Percentiles rank a stretch among this genome's conserved stretches.
Evolutionary conservation across 352 stramenopile species (phyloP).

Genomic region (Phytophthora cryptogea): DNA sequence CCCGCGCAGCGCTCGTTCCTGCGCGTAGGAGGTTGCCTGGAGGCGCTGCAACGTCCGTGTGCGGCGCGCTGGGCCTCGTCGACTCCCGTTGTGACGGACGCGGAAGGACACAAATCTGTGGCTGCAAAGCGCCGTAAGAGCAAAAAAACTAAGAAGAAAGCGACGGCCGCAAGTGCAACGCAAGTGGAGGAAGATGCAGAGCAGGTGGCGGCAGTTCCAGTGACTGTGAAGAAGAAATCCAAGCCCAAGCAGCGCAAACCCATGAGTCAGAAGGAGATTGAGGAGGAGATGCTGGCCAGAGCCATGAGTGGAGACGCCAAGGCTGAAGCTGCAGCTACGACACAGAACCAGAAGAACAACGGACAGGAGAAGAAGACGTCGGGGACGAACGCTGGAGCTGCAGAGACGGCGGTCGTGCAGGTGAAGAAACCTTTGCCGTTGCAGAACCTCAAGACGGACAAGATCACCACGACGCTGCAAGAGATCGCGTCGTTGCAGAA

Average conservation of each 20-base stretch:
- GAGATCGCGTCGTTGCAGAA: constrained; percentile 80
- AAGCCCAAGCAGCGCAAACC: constrained; percentile 28
- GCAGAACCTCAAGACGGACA: constrained; percentile 52
- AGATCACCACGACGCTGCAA: constrained; percentile 75
- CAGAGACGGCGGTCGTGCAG: constrained; percentile 21
- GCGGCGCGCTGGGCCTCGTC: not conserved
- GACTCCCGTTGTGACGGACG: not conserved
- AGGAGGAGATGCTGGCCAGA: constrained; percentile 42
- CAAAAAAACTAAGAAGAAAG: constrained; percentile 36
- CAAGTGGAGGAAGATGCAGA: constrained; percentile 9
- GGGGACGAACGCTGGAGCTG: not conserved
- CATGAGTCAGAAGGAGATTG: constrained; percentile 35
- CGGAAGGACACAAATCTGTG: constrained; percentile 24
- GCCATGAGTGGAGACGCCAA: constrained; percentile 24
- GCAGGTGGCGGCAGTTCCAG: not conserved
- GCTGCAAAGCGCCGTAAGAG: constrained; percentile 39
- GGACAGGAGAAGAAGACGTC: constrained; percentile 19
- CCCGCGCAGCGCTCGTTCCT: constrained; percentile 4
- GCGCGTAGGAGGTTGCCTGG: not conserved
- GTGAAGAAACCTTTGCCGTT: constrained; percentile 31
- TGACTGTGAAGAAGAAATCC: constrained; percentile 6
- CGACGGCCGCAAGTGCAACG: constrained; percentile 1
- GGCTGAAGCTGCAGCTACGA: constrained; percentile 1
- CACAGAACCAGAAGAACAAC: not conserved
- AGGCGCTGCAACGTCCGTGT: constrained; percentile 2